Evolutionary conservation across 805 yeast genomes (phyloP), one percentile per base, ranked within the genome.

Genomic region (Isabelozyma rhagii): DNA sequence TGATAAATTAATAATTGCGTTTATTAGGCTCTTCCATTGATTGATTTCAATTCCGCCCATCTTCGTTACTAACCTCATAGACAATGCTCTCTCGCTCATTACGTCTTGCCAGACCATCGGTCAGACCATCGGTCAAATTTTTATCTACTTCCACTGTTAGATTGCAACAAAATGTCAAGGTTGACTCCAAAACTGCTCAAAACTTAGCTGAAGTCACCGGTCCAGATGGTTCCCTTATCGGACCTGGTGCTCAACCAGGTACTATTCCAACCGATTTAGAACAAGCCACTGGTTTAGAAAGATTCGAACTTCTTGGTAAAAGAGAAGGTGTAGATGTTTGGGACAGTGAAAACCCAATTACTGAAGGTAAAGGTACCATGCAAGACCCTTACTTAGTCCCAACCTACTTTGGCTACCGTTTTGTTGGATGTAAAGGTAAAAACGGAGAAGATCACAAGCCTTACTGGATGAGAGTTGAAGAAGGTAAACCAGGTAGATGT

Each of bases 201-300:
- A 75, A 64, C 47, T 80, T 93, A 62, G 74, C 85, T 50, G 96
- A 93, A 69, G 96, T 93, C 60, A 79, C 83, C 47, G 90, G 89
- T 65, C 81, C 84, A 46, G 77, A 69, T 58, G 82, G 80, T 57
- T 79, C 90, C 49, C 82, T 93, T 71, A 82, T 91, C 60, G 97
- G 97, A 71, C 84, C 87, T 49, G 98, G 97, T 82, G 96, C 96
- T 57, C 72, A 77, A 59, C 80, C 81, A 60, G 96, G 93, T 59
- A 78, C 85, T 46, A 85, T 94, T 66, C 97, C 98, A 70, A 84
- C 96, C 53, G 97, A 92, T 72, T 68, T 89, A 59, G 97, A 94
- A 65, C 98, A 93, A 79, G 91, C 97, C 63, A 94, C 99, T 46
- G 99, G 99, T 87, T 79, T 93, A 67, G 98, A 89, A 75, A 91